Evolutionary conservation across 345 rosid genomes (phyloP), one percentile per base, ranked within the genome.

Genomic region (Raphanus sativus): DNA sequence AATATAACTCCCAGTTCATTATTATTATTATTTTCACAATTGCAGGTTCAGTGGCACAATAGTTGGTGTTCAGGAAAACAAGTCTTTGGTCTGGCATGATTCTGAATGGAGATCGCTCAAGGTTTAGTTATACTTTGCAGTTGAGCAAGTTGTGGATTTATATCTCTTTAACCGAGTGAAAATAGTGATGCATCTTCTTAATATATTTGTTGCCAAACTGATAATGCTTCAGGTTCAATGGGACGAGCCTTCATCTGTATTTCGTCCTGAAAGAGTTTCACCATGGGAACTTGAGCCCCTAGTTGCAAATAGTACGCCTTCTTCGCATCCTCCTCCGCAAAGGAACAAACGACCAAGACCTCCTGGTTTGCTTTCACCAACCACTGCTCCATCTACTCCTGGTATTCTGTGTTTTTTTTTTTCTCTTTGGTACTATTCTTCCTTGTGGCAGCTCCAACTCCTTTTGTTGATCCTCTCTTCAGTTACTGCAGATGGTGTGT

Each of bases 21-120:
- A 24, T 29, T 21, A 21, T 36, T 66, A 11, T 24, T 73, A 34
- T 61, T 36, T 26, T 11, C 64, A 80, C 45, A 4, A 62, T 58
- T 58, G 70, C 90, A 96, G 99, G 90, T 93, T 91, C 83, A 93
- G 97, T 74, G 99, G 99, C 82, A 96, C 99, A 38, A 93, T 93
- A 74, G 90, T 93, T 71, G 98, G 99, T 74, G 89, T 93, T 79
- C 93, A 86, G 73, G 97, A 89, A 80, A 84, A 85, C 74, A 76
- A 79, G 66, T 86, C 89, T 54, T 82, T 89, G 11, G 94, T 85
- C 67, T 96, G 99, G 99, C 81, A 83, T 71, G 83, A 96, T 81
- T 96, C 99, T 42, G 99, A 90, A 40, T 96, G 99, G 99, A 90
- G 98, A 85, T 93, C 96, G 73, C 83, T 96, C 29, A 96, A 96